Conservation (phyloP, 345 rosid species). For the Litchi chinensis region DNA sequence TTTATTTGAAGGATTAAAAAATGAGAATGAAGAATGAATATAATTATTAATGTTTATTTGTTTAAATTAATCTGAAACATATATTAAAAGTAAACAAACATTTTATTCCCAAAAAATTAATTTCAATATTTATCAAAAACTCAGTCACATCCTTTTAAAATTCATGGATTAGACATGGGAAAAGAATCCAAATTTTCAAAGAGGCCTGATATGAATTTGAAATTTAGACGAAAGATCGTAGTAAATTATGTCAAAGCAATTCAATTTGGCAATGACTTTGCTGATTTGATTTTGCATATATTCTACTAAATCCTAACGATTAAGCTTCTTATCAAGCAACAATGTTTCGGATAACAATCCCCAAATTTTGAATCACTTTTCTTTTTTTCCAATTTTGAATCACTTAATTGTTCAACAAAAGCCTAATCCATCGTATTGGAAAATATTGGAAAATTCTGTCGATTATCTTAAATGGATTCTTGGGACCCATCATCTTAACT, state of each 20-base stretch:
- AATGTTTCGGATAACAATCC: not conserved
- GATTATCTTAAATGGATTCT: not conserved
- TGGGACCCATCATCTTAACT: conserved; percentile 2
- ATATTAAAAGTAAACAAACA: too few species aligned
- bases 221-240: not conserved
- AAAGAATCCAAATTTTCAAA: not conserved
- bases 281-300: not conserved
- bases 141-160: not conserved
- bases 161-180: not conserved
- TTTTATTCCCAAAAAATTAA: too few species aligned
- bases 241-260: not conserved
- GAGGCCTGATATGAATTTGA: not conserved
- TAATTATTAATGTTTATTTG: too few species aligned
- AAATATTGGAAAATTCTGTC: not conserved
- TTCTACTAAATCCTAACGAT: not conserved
- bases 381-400: not conserved
- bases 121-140: too few species aligned
- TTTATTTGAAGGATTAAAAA: too few species aligned
- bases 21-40: too few species aligned
- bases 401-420: not conserved
- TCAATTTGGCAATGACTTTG: not conserved
- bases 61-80: too few species aligned
- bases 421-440: not conserved
- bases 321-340: not conserved
- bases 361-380: not conserved